A percentile compares a stretch with the other conserved stretches of the same genome.
Evolutionary conservation across 352 stramenopile genomes (phyloP).

Genomic region (Globisporangium nagaii): DNA sequence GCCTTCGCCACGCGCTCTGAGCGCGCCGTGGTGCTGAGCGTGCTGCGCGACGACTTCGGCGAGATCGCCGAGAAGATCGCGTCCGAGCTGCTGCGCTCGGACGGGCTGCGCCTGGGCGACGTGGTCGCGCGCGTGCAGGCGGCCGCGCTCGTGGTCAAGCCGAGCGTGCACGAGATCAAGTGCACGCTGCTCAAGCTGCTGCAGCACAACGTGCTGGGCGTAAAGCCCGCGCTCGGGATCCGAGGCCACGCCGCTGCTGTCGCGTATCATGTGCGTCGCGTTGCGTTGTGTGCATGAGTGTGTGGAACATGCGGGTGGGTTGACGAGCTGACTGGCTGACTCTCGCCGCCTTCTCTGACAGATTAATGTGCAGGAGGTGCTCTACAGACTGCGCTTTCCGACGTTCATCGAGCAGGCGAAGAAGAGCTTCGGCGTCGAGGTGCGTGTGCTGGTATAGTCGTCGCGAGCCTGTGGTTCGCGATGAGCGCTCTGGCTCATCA

Average conservation of each 20-base stretch:
- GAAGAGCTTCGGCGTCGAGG: constrained; percentile 63
- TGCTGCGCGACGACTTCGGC: constrained; percentile 81
- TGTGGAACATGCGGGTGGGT: not conserved
- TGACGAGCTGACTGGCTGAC: not conserved
- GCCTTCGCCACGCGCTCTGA: constrained; percentile 67
- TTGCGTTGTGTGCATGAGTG: not conserved
- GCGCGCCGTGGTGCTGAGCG: constrained; percentile 61
- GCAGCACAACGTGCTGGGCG: constrained; percentile 82
- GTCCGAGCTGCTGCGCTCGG: constrained; percentile 51
- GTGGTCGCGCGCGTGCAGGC: constrained; percentile 59
- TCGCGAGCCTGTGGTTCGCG: too few species aligned
- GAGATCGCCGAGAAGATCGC: constrained; percentile 59
- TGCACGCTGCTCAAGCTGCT: constrained; percentile 79
- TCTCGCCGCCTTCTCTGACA: constrained; percentile 7
- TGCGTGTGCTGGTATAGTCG: constrained; percentile 2
- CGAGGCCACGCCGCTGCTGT: constrained; percentile 15
- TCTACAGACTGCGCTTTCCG: constrained; percentile 81
- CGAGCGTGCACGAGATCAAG: constrained; percentile 74
- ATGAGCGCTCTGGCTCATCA: too few species aligned
- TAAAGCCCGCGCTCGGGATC: constrained; percentile 31
- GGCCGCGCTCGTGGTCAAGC: constrained; percentile 19
- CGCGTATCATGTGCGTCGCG: constrained; percentile 42
- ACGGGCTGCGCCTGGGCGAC: constrained; percentile 61
- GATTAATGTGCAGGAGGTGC: constrained; percentile 75
- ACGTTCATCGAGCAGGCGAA: constrained; percentile 81